These are phyloP conservation scores for Paramecium octaurelia DNA, from an alignment of 73 alveolate species.

Conservation along the genomic window DNA sequence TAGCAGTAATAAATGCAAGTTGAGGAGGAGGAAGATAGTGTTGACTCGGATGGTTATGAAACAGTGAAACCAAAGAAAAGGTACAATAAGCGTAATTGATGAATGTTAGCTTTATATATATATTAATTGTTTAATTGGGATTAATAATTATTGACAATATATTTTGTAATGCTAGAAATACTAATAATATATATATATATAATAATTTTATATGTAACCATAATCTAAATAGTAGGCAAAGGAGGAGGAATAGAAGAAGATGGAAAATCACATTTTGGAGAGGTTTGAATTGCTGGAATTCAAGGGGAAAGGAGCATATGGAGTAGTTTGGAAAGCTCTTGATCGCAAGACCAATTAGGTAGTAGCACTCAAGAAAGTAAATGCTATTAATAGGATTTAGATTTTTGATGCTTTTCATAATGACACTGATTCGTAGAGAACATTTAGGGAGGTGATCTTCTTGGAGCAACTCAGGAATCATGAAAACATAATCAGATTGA, in stretches of 20 bases:
- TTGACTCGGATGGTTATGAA: neutral
- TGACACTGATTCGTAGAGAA: conserved; percentile 78
- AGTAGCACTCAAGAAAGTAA: conserved; percentile 87
- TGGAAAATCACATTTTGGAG: conserved; percentile 74
- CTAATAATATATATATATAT: neutral
- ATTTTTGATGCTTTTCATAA: conserved; percentile 80
- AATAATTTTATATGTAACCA: neutral
- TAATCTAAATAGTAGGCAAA: neutral
- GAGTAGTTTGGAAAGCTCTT: conserved; percentile 86
- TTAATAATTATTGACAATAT: neutral
- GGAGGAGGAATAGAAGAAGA: conserved; percentile 15
- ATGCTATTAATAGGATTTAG: neutral
- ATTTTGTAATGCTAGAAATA: neutral
- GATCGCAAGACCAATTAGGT: conserved; percentile 75
- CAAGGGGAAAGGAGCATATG: conserved; percentile 87
- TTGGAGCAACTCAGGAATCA: conserved; percentile 75
- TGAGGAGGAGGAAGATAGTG: conserved; percentile 14
- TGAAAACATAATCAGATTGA: conserved; percentile 71
- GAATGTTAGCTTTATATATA: neutral
- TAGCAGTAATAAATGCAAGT: neutral
- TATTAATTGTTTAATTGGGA: neutral
- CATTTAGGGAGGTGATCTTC: conserved; percentile 78
- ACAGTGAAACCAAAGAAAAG: neutral
- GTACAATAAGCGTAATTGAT: neutral
- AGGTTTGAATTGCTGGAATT: conserved; percentile 76